Evolutionary conservation across 2,329 filamentous ascomycete species (phyloP), one percentile per base, ranked within the genome.

Genomic region (Cercospora zeae-maydis): DNA sequence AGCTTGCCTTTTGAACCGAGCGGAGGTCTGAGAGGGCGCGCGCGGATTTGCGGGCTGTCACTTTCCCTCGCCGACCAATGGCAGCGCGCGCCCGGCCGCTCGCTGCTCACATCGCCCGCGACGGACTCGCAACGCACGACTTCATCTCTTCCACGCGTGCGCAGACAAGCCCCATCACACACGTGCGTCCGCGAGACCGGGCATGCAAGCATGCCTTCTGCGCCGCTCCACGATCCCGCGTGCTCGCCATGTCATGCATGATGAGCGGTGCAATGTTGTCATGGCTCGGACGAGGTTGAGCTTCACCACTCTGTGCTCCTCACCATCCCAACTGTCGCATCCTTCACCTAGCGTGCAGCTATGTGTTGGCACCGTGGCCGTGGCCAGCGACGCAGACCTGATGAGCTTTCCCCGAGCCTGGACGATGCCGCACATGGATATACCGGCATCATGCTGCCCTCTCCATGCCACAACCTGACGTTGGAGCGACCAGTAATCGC

Each of bases 401-500:
- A 63, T 42, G 45, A 57, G 47, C 53, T 37, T 6, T 27, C 62
- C 16, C 30, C 39, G 39, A 11, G 39, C 8, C 16, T 45, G 21
- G 39, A 45, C 39, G 3, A 45, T 11, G 13, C 16, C 39, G 21
- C 39, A 21, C 19, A 45, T 5, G 3, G 10, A 13, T 5, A 10
- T 2, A 19, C 39, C 24, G 39, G 21, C 39, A 45, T 13, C 39
- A 2, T 16, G 10, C 39, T 24, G 5, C 24, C 21, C 39, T 45
- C 39, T 45, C 21, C 16, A 52, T 11, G 24, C 36, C 49, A 24
- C 36, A 47, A 24, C 58, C 56, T 69, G 67, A 69, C 61, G 66
- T 69, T 61, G 56, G 52, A 54, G 16, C 21, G 59, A 57, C 66
- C 66, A 66, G 61, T 69, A 59, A 65, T 45, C 58, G 59, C 59